Percentiles rank a stretch among this genome's conserved stretches.
Evolutionary conservation across 768 basidiomycete species (phyloP).

Genomic region (Punctularia strigosozonata): DNA sequence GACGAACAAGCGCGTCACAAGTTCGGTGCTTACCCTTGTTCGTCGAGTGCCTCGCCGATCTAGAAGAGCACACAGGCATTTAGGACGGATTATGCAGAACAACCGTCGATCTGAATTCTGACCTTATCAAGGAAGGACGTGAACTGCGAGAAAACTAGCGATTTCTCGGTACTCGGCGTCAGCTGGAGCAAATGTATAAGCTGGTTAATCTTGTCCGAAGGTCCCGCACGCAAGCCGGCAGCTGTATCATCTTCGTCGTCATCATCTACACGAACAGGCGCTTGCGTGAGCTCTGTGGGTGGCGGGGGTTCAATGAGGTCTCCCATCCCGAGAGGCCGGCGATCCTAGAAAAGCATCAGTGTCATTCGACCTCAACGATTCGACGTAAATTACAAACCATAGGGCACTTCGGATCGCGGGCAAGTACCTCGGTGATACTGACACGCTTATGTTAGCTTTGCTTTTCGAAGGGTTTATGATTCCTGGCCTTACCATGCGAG

Average conservation of each 20-base stretch:
- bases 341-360: conserved; percentile 40
- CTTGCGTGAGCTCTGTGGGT: conserved; percentile 60
- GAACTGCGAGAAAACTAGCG: conserved; percentile 84
- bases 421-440: conserved; percentile 61
- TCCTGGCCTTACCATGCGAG: conserved; percentile 40
- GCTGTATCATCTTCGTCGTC: conserved; percentile 24
- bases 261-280: conserved; percentile 25
- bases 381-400: conserved; percentile 45
- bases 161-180: conserved; percentile 62
- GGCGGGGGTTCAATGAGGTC: conserved; percentile 55
- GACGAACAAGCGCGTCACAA: neutral
- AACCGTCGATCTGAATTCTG: conserved; percentile 3
- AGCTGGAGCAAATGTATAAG: conserved; percentile 60
- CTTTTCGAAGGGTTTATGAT: neutral
- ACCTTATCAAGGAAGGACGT: conserved; percentile 80
- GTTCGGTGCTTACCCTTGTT: conserved; percentile 51
- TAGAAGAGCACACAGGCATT: conserved; percentile 15
- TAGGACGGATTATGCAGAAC: neutral
- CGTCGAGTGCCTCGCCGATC: conserved; percentile 61
- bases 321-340: conserved; percentile 39
- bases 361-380: neutral
- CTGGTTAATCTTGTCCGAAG: conserved; percentile 83
- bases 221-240: conserved; percentile 30
- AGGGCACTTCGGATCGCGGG: conserved; percentile 67
- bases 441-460: conserved; percentile 4